These are phyloP conservation scores for Metschnikowia shivogae DNA, from an alignment of 805 yeast species.

Conservation along the genomic window DNA sequence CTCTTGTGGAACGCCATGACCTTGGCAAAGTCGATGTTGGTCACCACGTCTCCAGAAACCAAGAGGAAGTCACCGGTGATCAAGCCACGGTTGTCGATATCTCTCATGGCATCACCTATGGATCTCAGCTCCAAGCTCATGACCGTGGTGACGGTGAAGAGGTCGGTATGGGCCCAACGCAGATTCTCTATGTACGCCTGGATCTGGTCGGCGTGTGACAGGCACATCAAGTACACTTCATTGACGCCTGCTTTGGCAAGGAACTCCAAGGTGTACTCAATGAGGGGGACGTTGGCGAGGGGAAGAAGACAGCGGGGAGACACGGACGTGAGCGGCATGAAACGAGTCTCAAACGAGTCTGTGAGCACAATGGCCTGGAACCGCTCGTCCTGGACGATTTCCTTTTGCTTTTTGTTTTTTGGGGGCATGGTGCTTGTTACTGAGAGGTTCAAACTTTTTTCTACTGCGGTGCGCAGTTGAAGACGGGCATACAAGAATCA, in stretches of 20 bases:
- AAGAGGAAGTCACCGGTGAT: slow-evolving; percentile 86
- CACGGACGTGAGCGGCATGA: slow-evolving; percentile 84
- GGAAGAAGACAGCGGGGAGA: slow-evolving; percentile 91
- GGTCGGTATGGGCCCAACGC: slow-evolving; percentile 71
- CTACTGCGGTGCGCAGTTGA: slow-evolving; percentile 1
- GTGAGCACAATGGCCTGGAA: slow-evolving; percentile 93
- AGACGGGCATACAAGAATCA: background rate
- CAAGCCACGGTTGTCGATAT: slow-evolving; percentile 83
- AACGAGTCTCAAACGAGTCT: slow-evolving; percentile 88
- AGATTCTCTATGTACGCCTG: slow-evolving; percentile 73
- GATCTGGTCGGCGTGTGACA: slow-evolving; percentile 86
- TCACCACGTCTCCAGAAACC: slow-evolving; percentile 93
- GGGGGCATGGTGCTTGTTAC: slow-evolving; percentile 33
- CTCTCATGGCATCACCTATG: slow-evolving; percentile 97
- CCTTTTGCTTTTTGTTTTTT: slow-evolving; percentile 50
- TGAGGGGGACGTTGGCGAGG: slow-evolving; percentile 85
- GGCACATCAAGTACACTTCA: slow-evolving; percentile 87
- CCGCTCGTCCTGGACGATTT: slow-evolving; percentile 62
- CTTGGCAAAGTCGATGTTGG: slow-evolving; percentile 76
- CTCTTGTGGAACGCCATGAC: slow-evolving; percentile 70
- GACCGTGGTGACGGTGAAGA: slow-evolving; percentile 75
- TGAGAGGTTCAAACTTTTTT: slow-evolving; percentile 2
- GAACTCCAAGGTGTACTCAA: slow-evolving; percentile 93
- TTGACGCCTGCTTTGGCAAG: slow-evolving; percentile 85
- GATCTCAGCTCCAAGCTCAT: slow-evolving; percentile 83